Percentiles rank a stretch among this genome's conserved stretches.
Conservation (phyloP, 306 rosid species). For the Dalbergia cochinchinensis region DNA sequence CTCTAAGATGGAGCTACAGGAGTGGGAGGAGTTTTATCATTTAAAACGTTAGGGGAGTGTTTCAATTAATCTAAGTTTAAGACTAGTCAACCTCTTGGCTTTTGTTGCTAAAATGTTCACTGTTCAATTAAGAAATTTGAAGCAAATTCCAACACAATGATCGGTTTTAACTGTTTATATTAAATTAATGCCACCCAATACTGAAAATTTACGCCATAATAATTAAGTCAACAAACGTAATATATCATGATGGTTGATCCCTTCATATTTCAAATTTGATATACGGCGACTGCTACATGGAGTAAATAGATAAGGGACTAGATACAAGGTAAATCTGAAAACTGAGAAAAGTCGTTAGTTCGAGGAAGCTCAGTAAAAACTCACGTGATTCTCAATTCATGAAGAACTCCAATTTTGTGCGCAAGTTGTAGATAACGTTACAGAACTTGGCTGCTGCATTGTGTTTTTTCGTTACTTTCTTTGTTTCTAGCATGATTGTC, state of each 20-base stretch:
- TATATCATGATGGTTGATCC: background rate
- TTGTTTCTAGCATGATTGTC: conserved; percentile 6
- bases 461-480: background rate
- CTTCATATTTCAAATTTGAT: background rate
- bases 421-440: background rate
- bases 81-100: conserved; percentile 1
- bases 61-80: background rate
- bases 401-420: background rate
- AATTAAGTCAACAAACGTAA: background rate
- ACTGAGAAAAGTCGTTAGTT: background rate
- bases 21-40: background rate
- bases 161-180: background rate
- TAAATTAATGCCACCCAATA: background rate
- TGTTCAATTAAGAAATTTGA: background rate
- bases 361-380: background rate
- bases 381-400: background rate
- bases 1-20: conserved; percentile 4
- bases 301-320: background rate
- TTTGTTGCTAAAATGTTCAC: background rate
- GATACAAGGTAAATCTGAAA: background rate
- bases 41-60: background rate
- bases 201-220: background rate
- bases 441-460: background rate
- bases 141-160: background rate
- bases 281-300: background rate